phyloP scores from a whole-genome alignment of 2,329 filamentous ascomycete genomes.

The Cercospora sojina region DNA sequence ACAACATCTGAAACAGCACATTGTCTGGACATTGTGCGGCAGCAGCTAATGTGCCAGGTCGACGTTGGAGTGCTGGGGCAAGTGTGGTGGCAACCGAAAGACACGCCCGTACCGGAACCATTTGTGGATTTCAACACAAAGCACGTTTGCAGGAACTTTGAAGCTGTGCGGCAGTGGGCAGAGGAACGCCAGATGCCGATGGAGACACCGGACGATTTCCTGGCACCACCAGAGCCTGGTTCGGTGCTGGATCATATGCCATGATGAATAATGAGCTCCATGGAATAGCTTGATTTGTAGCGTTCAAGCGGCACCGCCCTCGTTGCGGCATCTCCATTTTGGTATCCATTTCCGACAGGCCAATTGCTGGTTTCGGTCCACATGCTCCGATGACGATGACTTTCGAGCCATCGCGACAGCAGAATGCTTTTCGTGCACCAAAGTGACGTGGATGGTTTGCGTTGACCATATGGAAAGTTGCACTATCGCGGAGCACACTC shows the following conservation, averaged over 20 bases:
- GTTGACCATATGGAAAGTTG: slow-evolving; percentile 3
- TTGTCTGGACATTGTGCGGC: slow-evolving; percentile 61
- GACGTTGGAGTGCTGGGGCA: slow-evolving; percentile 63
- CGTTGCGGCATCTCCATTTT: background rate
- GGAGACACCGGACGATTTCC: slow-evolving; percentile 26
- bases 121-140: slow-evolving; percentile 64
- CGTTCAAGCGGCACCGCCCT: background rate
- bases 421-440: background rate
- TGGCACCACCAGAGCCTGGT: slow-evolving; percentile 20
- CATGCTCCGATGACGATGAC: slow-evolving; percentile 3
- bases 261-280: background rate
- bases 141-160: slow-evolving; percentile 60
- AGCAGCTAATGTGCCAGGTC: slow-evolving; percentile 64
- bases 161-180: slow-evolving; percentile 55
- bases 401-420: background rate
- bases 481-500: background rate
- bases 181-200: slow-evolving; percentile 54
- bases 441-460: background rate
- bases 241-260: slow-evolving; percentile 20
- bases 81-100: slow-evolving; percentile 55
- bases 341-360: background rate
- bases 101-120: slow-evolving; percentile 41
- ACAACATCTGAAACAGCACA: slow-evolving; percentile 46
- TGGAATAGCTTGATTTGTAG: background rate
- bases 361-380: background rate